phyloP scores from a whole-genome alignment of 1,139 yeast species.

The Candida buenavistaensis region DNA sequence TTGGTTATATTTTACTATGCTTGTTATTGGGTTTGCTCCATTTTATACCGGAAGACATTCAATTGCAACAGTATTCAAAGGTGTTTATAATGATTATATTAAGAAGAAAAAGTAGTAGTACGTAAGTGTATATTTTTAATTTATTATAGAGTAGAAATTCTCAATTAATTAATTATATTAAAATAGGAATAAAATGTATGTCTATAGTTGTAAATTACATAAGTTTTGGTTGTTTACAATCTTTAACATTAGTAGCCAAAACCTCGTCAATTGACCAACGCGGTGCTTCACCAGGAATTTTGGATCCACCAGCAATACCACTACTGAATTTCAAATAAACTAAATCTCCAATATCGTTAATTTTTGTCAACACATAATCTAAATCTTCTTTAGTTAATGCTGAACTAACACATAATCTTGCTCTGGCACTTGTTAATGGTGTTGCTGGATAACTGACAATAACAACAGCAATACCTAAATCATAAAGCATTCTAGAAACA shows the following conservation, averaged over 20 bases:
- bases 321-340: constrained; percentile 75
- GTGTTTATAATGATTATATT: constrained; percentile 22
- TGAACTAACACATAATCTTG: constrained; percentile 88
- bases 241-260: constrained; percentile 69
- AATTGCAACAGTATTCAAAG: constrained; percentile 21
- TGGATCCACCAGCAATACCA: constrained; percentile 70
- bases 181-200: too few relatives aligned
- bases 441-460: constrained; percentile 98
- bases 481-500: constrained; percentile 77
- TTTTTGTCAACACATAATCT: constrained; percentile 71
- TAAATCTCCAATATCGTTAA: constrained; percentile 79
- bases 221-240: constrained; percentile 49
- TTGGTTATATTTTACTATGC: constrained; percentile 34
- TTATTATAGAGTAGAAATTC: too few relatives aligned
- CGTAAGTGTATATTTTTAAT: too few relatives aligned
- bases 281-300: constrained; percentile 58
- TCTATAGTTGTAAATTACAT: too few relatives aligned
- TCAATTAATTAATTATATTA: too few relatives aligned
- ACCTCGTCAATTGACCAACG: constrained; percentile 81
- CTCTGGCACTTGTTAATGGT: constrained; percentile 85
- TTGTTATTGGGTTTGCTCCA: constrained; percentile 39
- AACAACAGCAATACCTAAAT: constrained; percentile 85
- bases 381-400: constrained; percentile 92
- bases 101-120: constrained; percentile 8
- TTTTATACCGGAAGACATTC: constrained; percentile 36